Percentiles rank a stretch among this genome's conserved stretches.
phyloP scores from a whole-genome alignment of 2,329 filamentous ascomycete species.

The Mycogone perniciosa region DNA sequence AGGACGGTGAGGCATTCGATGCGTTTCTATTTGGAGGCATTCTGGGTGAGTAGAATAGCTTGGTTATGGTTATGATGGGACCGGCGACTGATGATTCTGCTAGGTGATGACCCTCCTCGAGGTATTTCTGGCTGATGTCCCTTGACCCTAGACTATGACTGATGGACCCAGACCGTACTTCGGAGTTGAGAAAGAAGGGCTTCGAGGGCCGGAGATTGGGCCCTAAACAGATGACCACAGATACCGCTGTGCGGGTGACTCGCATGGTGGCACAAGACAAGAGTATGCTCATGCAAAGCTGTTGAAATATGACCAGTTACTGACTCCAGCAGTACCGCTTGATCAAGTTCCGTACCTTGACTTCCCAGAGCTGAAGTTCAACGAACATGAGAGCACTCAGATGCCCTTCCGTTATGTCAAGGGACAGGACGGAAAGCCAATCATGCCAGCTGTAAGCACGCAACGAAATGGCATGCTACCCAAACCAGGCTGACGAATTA shows the following conservation, averaged over 20 bases:
- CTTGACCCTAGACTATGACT: conserved; percentile 5
- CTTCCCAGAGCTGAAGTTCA: conserved; percentile 82
- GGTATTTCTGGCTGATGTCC: conserved; percentile 46
- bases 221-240: conserved; percentile 95
- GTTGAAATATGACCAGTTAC: conserved; percentile 3
- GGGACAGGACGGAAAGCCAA: conserved; percentile 64
- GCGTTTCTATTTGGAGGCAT: conserved; percentile 96
- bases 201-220: conserved; percentile 83
- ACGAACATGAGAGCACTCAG: conserved; percentile 86
- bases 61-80: background rate
- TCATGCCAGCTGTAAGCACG: conserved; percentile 77
- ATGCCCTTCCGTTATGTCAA: conserved; percentile 98
- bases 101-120: conserved; percentile 89
- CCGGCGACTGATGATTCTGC: conserved; percentile 14
- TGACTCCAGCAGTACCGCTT: conserved; percentile 55
- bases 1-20: conserved; percentile 77
- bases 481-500: conserved; percentile 18
- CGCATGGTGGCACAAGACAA: conserved; percentile 80
- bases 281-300: conserved; percentile 45
- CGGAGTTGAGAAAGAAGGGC: conserved; percentile 90
- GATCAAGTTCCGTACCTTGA: conserved; percentile 78
- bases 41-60: conserved; percentile 55
- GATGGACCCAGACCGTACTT: conserved; percentile 69
- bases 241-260: conserved; percentile 92
- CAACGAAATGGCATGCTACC: too few relatives aligned